phyloP scores from a whole-genome alignment of 164 flowering plant genomes.

The Liriodendron chinense region DNA sequence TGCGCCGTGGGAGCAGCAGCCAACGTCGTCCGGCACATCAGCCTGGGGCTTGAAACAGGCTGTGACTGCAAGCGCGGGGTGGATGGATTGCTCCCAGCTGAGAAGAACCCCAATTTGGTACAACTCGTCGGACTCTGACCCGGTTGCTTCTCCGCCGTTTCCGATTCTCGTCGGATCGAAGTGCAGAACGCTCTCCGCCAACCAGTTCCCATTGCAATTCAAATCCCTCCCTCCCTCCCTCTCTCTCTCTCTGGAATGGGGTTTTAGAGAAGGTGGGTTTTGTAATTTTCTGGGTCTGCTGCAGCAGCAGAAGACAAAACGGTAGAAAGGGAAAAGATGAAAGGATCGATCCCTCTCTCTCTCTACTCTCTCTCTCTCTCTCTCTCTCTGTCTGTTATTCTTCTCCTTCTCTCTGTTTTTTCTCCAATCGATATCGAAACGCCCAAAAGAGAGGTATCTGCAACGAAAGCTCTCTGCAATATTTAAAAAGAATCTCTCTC shows the following conservation, averaged over 20 bases:
- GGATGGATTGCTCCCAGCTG: constrained; percentile 48
- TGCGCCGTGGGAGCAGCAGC: neutral
- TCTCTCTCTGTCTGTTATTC: neutral
- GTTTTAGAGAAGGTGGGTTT: neutral
- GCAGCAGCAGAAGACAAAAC: constrained; percentile 37
- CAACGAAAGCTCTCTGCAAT: neutral
- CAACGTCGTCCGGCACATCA: constrained; percentile 28
- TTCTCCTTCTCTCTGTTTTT: neutral
- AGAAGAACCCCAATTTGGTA: constrained; percentile 45
- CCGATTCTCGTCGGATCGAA: constrained; percentile 50
- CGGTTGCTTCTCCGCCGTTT: constrained; percentile 12
- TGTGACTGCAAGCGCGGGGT: constrained; percentile 57
- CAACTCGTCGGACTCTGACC: constrained; percentile 26
- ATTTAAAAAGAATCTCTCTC: neutral
- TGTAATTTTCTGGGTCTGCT: neutral
- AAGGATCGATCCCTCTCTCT: constrained; percentile 12
- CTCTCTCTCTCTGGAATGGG: neutral
- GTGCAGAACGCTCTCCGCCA: constrained; percentile 96
- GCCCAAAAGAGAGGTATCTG: constrained; percentile 12
- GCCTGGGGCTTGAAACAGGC: constrained; percentile 21
- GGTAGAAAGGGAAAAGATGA: constrained; percentile 19
- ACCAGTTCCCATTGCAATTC: constrained; percentile 67
- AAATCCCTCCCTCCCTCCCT: neutral
- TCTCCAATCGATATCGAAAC: neutral
- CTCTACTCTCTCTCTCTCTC: constrained; percentile 1